Percentiles rank a stretch among this genome's conserved stretches.
phyloP scores from a whole-genome alignment of 306 rosid species.

The Luffa acutangula region DNA sequence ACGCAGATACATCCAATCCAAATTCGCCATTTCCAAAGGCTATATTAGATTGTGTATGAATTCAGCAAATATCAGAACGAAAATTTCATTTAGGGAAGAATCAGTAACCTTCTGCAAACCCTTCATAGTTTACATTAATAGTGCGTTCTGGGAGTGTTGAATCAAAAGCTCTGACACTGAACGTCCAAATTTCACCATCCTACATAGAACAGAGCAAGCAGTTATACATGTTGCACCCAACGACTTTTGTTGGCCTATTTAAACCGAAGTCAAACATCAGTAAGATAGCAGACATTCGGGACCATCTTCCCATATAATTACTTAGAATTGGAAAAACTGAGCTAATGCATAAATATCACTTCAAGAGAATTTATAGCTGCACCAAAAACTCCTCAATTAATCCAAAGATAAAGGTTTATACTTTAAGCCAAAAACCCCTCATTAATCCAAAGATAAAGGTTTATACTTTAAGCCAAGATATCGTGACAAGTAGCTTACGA shows the following conservation, averaged over 20 bases:
- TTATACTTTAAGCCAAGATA: neutral
- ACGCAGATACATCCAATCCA: neutral
- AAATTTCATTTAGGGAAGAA: neutral
- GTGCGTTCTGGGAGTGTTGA: slow-evolving; percentile 76
- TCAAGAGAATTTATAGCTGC: neutral
- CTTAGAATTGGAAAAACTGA: neutral
- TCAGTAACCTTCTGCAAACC: slow-evolving; percentile 81
- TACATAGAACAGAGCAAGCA: slow-evolving; percentile 17
- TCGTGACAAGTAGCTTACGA: neutral
- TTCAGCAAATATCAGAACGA: neutral
- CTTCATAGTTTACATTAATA: slow-evolving; percentile 74
- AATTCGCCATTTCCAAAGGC: neutral
- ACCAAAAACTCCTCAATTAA: neutral
- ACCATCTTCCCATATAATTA: neutral
- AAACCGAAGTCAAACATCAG: neutral
- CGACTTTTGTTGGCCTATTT: neutral
- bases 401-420: neutral
- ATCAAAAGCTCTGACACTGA: slow-evolving; percentile 85
- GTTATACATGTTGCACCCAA: neutral
- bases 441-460: neutral
- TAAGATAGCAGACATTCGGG: neutral
- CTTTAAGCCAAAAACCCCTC: neutral
- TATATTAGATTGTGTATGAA: neutral
- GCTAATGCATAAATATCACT: neutral
- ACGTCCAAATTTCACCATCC: slow-evolving; percentile 97